Evolutionary conservation across 2,329 filamentous ascomycete species (phyloP).

Genomic region (Aureobasidium uvarum): DNA sequence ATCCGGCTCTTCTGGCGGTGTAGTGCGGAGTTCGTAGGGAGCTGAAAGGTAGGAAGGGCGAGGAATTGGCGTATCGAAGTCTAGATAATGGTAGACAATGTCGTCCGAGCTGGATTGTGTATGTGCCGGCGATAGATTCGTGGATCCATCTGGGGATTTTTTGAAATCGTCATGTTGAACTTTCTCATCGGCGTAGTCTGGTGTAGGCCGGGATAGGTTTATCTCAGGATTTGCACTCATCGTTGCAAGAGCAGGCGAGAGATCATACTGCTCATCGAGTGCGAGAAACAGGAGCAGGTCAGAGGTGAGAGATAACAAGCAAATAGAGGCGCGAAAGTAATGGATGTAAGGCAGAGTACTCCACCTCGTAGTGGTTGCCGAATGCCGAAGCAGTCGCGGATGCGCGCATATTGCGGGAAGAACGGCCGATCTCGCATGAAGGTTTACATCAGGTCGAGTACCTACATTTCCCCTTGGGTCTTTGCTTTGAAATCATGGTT

Average conservation of each 20-base stretch:
- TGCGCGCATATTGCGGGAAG: slow-evolving; percentile 1
- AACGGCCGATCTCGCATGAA: slow-evolving; percentile 17
- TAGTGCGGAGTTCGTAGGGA: slow-evolving; percentile 33
- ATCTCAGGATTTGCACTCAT: slow-evolving; percentile 23
- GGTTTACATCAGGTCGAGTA: slow-evolving; percentile 1
- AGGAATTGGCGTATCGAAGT: slow-evolving; percentile 60
- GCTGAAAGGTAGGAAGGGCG: slow-evolving; percentile 42
- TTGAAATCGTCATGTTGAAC: slow-evolving; percentile 30
- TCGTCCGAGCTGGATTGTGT: slow-evolving; percentile 27
- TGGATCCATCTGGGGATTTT: slow-evolving; percentile 30
- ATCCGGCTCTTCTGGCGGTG: slow-evolving; percentile 60
- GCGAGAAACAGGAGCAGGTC: background rate
- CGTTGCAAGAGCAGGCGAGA: background rate
- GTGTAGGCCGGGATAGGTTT: slow-evolving; percentile 2
- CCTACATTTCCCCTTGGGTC: background rate
- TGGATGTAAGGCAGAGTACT: background rate
- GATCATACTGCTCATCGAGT: background rate
- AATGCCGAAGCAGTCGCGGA: slow-evolving; percentile 12
- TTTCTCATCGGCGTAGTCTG: slow-evolving; percentile 4
- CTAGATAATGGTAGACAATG: slow-evolving; percentile 60
- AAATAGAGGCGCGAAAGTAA: background rate
- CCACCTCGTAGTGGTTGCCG: slow-evolving; percentile 16
- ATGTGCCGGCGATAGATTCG: slow-evolving; percentile 8
- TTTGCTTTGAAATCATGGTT: background rate
- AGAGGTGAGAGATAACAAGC: background rate